Base-by-base conservation (phyloP, 179 eudicot genomes). In the Beta corolliflora region DNA sequence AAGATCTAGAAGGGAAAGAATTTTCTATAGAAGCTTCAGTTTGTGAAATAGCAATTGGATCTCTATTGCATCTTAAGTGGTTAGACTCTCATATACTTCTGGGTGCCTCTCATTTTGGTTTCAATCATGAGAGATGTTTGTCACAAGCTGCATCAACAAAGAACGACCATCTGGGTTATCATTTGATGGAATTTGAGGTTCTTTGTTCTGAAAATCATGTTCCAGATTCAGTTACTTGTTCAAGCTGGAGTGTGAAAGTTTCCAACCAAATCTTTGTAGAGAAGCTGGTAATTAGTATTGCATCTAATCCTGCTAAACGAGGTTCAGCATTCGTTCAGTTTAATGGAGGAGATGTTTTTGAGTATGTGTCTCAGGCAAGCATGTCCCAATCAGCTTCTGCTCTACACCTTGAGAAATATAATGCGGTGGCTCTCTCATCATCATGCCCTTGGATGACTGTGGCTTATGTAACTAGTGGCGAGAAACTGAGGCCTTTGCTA, bases 361-460 rank as follows among this genome's bases (percentile, higher is more conserved):
- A 94, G 85, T 94, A 92, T 82, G 73, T 65, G 54, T 91, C 92
- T 9, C 88, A 82, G 80, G 79, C 81, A 52, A 86, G 88, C 69
- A 79, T 71, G 71, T 56, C 78, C 9, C 84, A 77, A 80, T 86
- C 86, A 81, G 78, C 81, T 83, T 79, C 85, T 80, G 82, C 54
- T 61, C 83, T 87, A 29, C 65, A 50, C 64, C 87, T 92, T 58
- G 86, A 79, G 84, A 88, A 86, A 83, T 80, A 83, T 65, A 86
- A 85, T 70, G 81, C 77, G 48, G 79, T 87, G 88, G 66, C 76
- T 74, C 87, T 94, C 76, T 84, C 88, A 77, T 87, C 94, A 80
- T 87, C 97, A 64, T 94, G 99, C 88, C 97, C 99, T 50, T 92
- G 88, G 92, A 96, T 91, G 97, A 80, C 76, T 83, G 89, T 88